Conservation (phyloP, 495 filamentous ascomycete species). For the Tetracladium setigerum region DNA sequence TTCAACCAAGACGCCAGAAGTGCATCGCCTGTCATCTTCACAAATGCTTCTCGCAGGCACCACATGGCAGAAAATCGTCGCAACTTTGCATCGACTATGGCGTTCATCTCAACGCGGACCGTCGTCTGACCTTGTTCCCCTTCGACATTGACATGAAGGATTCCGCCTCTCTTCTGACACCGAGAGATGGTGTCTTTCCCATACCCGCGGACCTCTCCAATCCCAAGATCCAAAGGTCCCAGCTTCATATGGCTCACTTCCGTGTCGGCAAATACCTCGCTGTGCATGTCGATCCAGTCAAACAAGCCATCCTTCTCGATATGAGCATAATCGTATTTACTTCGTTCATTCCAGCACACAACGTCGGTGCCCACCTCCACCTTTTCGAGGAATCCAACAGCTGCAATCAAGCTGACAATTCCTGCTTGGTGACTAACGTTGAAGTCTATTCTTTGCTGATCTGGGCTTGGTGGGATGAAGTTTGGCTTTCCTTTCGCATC, state of each 20-base stretch:
- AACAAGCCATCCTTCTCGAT: conserved; percentile 41
- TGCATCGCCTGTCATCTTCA: conserved; percentile 90
- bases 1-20: conserved; percentile 73
- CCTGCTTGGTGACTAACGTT: conserved; percentile 87
- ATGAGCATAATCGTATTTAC: conserved; percentile 36
- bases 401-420: conserved; percentile 54
- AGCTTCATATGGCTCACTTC: conserved; percentile 52
- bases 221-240: conserved; percentile 3
- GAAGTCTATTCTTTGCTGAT: conserved; percentile 55
- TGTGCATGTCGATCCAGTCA: conserved; percentile 68
- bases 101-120: conserved; percentile 34
- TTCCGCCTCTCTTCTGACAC: conserved; percentile 12
- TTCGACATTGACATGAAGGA: conserved; percentile 4
- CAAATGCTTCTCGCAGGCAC: conserved; percentile 85
- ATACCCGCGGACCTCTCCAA: conserved; percentile 4
- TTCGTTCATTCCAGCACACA: conserved; percentile 65
- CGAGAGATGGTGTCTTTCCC: conserved; percentile 14
- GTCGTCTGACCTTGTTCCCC: neutral
- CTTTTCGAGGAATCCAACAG: conserved; percentile 22
- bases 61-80: conserved; percentile 82
- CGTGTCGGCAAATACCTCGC: conserved; percentile 60
- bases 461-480: conserved; percentile 20
- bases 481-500: conserved; percentile 60
- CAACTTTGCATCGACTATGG: conserved; percentile 47
- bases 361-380: conserved; percentile 58